These are phyloP conservation scores for Furcasterigmium furcatum DNA, from an alignment of 2,329 filamentous ascomycete genomes.

Conservation along the genomic window DNA sequence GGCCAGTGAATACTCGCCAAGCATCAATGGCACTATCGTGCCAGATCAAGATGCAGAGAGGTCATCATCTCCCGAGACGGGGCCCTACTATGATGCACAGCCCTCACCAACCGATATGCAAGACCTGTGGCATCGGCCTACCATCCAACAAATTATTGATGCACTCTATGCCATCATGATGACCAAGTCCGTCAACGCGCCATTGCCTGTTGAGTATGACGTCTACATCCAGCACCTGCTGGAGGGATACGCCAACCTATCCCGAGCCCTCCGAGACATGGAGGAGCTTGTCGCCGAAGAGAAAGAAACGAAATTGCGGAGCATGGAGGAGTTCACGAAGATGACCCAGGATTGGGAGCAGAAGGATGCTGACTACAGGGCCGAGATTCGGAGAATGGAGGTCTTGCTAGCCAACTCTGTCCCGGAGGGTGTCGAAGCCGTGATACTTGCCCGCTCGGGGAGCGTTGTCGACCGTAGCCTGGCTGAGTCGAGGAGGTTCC, in stretches of 20 bases:
- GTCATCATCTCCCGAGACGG: too few species aligned
- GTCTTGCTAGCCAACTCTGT: slow-evolving; percentile 27
- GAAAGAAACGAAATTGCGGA: slow-evolving; percentile 13
- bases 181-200: slow-evolving; percentile 25
- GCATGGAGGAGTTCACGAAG: slow-evolving; percentile 27
- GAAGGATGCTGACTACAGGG: slow-evolving; percentile 31
- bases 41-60: not conserved
- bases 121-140: slow-evolving; percentile 34
- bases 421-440: slow-evolving; percentile 38
- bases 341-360: slow-evolving; percentile 33
- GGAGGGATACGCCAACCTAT: slow-evolving; percentile 28
- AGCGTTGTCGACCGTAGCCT: slow-evolving; percentile 36
- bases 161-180: slow-evolving; percentile 38
- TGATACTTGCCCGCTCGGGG: slow-evolving; percentile 36
- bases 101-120: slow-evolving; percentile 10
- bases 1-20: too few species aligned
- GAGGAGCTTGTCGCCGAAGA: slow-evolving; percentile 8
- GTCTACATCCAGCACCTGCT: slow-evolving; percentile 34
- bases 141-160: slow-evolving; percentile 39
- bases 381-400: slow-evolving; percentile 36
- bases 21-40: not conserved
- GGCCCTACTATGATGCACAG: too few species aligned
- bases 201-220: slow-evolving; percentile 37
- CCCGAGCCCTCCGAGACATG: slow-evolving; percentile 13
- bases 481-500: slow-evolving; percentile 22